Evolutionary conservation across 257 asterid species (phyloP), one percentile per base, ranked within the genome.

Genomic region (Salvia rosmarinus): DNA sequence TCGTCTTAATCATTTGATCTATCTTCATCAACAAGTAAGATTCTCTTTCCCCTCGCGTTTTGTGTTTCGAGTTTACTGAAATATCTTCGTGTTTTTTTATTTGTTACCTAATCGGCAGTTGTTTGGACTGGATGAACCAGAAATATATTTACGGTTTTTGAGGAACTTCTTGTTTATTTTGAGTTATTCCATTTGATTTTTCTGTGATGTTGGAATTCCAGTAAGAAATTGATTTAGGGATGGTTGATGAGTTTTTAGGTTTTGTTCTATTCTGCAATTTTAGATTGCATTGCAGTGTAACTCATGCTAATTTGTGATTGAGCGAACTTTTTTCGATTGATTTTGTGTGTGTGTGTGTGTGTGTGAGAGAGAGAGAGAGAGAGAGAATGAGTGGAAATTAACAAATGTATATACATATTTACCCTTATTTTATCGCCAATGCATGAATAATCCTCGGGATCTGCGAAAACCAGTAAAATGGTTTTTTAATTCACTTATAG

Each of bases 11-110:
- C 16, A 46, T 40, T n/a, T 16, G 19, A 35, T 23, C 23, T 8
- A 5, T 46, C 76, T 79, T 64, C 57, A 23, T 16, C 64, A 12
- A 69, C 77, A 11, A 80, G 84, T 80, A 80, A 64, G 82, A 14
- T 10, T 59, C 57, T 62, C 57, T 56, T 42, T 50, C 12, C 72
- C 17, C 23, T 72, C 61, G 52, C 62, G 0, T 5, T 43, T 60
- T 12, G 35, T 14, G 14, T 43, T 42, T 52, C 7, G 21, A 64
- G 28, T 55, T 34, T 40, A 10, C 63, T 64, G 65, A 58, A 44
- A 51, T 54, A 9, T 32, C 4, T 71, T 37, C 63, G 17, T 44
- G 25, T 56, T 21, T 68, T 20, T 19, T 44, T 61, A 46, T 21
- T 56, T 25, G 17, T 12, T 46, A 0, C 23, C n/a, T 14, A 28